phyloP scores from a whole-genome alignment of 2,329 filamentous ascomycete genomes.

The Cladobotryum mycophilum region DNA sequence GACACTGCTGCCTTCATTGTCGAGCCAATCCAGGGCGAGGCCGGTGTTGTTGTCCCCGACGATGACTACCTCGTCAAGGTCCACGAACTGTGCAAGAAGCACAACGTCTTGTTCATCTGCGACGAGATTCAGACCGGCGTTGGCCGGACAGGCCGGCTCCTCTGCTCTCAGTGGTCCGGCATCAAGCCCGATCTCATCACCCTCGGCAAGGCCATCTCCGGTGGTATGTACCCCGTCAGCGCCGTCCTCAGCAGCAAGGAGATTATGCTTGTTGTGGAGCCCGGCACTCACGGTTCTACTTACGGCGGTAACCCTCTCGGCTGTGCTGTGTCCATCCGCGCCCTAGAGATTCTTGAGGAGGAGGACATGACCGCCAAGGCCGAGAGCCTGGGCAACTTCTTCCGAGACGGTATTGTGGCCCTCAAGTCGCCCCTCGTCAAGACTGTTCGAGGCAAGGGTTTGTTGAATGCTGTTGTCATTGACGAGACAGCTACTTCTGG shows the following conservation, averaged over 20 bases:
- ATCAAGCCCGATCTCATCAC: slow-evolving; percentile 95
- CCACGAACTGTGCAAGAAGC: slow-evolving; percentile 80
- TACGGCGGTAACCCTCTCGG: slow-evolving; percentile 96
- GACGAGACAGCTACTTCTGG: slow-evolving; percentile 82
- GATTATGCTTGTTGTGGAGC: slow-evolving; percentile 92
- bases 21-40: slow-evolving; percentile 96
- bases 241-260: slow-evolving; percentile 83
- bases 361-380: slow-evolving; percentile 81
- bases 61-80: slow-evolving; percentile 79
- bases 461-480: slow-evolving; percentile 94
- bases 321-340: slow-evolving; percentile 91
- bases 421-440: slow-evolving; percentile 77
- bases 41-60: slow-evolving; percentile 90
- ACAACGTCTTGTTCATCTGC: slow-evolving; percentile 93
- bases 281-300: slow-evolving; percentile 95
- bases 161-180: slow-evolving; percentile 89
- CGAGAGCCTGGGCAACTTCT: slow-evolving; percentile 71
- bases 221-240: slow-evolving; percentile 98
- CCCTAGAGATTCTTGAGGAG: slow-evolving; percentile 88
- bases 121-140: slow-evolving; percentile 99
- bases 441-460: slow-evolving; percentile 80
- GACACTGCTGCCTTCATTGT: slow-evolving; percentile 90
- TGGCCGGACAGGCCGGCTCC: slow-evolving; percentile 85
- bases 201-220: slow-evolving; percentile 94
- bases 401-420: slow-evolving; percentile 70